These are phyloP conservation scores for Arthrobotrys musiformis DNA, from an alignment of 2,329 filamentous ascomycete genomes.

Conservation along the genomic window DNA sequence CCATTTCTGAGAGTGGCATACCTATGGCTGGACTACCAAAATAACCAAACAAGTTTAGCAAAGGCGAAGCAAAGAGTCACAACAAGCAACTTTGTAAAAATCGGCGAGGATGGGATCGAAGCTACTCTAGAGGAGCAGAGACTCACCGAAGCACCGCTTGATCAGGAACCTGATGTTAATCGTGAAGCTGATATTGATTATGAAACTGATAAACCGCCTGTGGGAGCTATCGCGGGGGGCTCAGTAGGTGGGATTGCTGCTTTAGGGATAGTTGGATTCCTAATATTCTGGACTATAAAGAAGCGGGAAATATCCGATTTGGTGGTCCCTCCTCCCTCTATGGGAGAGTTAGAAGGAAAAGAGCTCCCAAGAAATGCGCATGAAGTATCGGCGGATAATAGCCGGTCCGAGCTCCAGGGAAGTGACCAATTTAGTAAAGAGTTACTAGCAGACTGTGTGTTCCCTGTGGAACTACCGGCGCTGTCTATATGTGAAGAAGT, in stretches of 20 bases:
- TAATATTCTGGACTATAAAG: not conserved
- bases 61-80: not conserved
- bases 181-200: too few species aligned
- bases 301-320: not conserved
- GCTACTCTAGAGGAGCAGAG: not conserved
- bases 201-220: too few species aligned
- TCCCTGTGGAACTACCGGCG: not conserved
- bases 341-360: not conserved
- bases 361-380: not conserved
- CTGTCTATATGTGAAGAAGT: not conserved
- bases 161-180: too few species aligned
- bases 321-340: not conserved
- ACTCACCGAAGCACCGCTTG: too few species aligned
- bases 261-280: not conserved
- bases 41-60: not conserved
- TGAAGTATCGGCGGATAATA: too few species aligned
- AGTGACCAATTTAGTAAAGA: not conserved
- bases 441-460: not conserved
- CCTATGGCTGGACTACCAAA: not conserved
- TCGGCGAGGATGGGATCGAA: not conserved
- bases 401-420: not conserved
- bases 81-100: not conserved
- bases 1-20: not conserved
- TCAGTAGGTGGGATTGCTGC: not conserved
- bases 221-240: not conserved